A percentile compares a stretch with the other conserved stretches of the same genome.
phyloP scores from a whole-genome alignment of 805 yeast species.

The Yarrowia hollandica region DNA sequence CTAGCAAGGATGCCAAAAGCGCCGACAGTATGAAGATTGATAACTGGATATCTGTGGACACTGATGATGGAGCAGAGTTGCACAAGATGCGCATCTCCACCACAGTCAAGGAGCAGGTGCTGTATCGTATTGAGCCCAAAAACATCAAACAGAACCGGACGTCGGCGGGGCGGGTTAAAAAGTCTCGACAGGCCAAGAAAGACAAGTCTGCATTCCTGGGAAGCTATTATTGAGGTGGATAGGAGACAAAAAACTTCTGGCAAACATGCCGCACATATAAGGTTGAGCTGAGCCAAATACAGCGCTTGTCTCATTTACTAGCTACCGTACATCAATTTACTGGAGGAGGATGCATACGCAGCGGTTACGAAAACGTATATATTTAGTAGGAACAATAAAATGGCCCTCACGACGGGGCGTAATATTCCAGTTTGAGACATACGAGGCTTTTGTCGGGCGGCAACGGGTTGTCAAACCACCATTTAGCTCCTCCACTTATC shows the following conservation, averaged over 20 bases:
- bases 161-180: slow-evolving; percentile 5
- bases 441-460: no score
- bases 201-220: slow-evolving; percentile 22
- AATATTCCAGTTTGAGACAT: no score
- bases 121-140: slow-evolving; percentile 22
- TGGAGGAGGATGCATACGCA: no score
- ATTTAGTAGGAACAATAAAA: background rate
- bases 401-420: no score
- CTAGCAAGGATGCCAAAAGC: slow-evolving; percentile 8
- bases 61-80: background rate
- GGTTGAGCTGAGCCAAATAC: no score
- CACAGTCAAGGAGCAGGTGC: slow-evolving; percentile 17
- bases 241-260: no score
- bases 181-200: slow-evolving; percentile 20
- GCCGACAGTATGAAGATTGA: background rate
- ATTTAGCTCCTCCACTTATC: no score
- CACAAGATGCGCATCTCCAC: background rate
- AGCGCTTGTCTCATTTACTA: no score
- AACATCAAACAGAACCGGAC: slow-evolving; percentile 6
- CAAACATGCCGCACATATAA: background rate
- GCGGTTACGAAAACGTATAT: no score
- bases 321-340: background rate
- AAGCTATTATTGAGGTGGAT: slow-evolving; percentile 9
- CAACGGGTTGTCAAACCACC: no score
- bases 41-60: slow-evolving; percentile 1